Percentiles rank a stretch among this genome's conserved stretches.
These are phyloP conservation scores for Colletotrichum horii DNA, from an alignment of 2,329 filamentous ascomycete genomes.

Conservation along the genomic window DNA sequence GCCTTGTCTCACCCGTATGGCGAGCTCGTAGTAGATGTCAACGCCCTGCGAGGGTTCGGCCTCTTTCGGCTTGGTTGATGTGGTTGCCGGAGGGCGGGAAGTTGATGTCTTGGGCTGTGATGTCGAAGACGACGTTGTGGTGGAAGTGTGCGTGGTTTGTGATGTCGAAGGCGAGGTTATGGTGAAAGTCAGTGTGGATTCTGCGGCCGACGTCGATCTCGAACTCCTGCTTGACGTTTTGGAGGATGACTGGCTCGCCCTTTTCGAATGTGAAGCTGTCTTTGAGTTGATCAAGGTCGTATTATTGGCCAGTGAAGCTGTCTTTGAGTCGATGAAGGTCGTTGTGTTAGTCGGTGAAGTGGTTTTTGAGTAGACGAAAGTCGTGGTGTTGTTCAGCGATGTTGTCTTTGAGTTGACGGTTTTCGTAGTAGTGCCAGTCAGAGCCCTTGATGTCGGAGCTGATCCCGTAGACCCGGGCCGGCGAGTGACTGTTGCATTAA, in stretches of 20 bases:
- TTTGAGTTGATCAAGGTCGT: not conserved
- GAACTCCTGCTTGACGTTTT: not conserved
- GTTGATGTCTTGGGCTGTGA: not conserved
- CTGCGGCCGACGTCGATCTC: not conserved
- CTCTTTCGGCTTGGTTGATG: not conserved
- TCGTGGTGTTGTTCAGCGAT: not conserved
- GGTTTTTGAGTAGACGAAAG: not conserved
- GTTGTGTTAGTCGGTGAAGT: not conserved
- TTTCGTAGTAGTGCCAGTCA: not conserved
- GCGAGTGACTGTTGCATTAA: not conserved
- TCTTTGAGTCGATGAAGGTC: not conserved
- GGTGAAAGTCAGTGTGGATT: not conserved
- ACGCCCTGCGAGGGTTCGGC: not conserved
- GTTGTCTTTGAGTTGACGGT: not conserved
- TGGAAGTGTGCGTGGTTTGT: not conserved
- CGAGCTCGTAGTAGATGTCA: not conserved
- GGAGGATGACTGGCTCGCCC: not conserved
- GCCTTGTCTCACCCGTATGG: not conserved
- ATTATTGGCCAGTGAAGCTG: not conserved
- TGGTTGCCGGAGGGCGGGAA: not conserved
- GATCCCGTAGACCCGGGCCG: not conserved
- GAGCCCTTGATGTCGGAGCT: accelerated
- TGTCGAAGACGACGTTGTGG: not conserved
- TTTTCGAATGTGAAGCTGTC: not conserved
- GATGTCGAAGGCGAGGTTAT: not conserved